phyloP scores from a whole-genome alignment of 805 yeast species.

The Sugiyamaella americana region DNA sequence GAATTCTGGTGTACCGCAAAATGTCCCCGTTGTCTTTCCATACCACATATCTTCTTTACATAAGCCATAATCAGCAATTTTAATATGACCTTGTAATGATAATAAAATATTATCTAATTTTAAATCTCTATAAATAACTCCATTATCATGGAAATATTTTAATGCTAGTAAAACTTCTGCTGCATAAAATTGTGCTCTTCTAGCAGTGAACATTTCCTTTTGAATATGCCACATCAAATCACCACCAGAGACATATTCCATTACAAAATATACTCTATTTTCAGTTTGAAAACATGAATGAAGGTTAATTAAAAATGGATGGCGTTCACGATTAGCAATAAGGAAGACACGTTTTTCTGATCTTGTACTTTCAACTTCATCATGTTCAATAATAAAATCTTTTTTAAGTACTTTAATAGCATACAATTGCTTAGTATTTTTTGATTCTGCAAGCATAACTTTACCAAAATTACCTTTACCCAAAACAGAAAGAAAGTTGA shows the following conservation, averaged over 20 bases:
- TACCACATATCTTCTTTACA: slow-evolving; percentile 92
- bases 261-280: slow-evolving; percentile 92
- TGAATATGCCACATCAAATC: slow-evolving; percentile 99
- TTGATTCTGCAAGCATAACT: slow-evolving; percentile 93
- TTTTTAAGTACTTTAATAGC: slow-evolving; percentile 96
- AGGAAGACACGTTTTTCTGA: slow-evolving; percentile 90
- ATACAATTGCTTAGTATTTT: slow-evolving; percentile 72
- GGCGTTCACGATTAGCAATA: slow-evolving; percentile 75
- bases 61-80: slow-evolving; percentile 94
- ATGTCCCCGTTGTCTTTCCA: slow-evolving; percentile 82
- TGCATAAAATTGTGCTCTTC: slow-evolving; percentile 94
- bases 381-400: slow-evolving; percentile 90
- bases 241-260: slow-evolving; percentile 98
- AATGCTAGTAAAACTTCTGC: slow-evolving; percentile 90
- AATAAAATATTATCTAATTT: slow-evolving; percentile 89
- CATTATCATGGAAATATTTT: slow-evolving; percentile 90
- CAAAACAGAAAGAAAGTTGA: slow-evolving; percentile 85
- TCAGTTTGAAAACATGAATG: slow-evolving; percentile 98
- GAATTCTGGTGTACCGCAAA: slow-evolving; percentile 98
- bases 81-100: slow-evolving; percentile 88
- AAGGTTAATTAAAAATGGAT: slow-evolving; percentile 86
- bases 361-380: slow-evolving; percentile 90
- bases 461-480: slow-evolving; percentile 99
- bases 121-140: slow-evolving; percentile 93
- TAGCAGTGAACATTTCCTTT: slow-evolving; percentile 77